Evolutionary conservation across 768 basidiomycete genomes (phyloP), one percentile per base, ranked within the genome.

Genomic region (Psilocybe azurescens): DNA sequence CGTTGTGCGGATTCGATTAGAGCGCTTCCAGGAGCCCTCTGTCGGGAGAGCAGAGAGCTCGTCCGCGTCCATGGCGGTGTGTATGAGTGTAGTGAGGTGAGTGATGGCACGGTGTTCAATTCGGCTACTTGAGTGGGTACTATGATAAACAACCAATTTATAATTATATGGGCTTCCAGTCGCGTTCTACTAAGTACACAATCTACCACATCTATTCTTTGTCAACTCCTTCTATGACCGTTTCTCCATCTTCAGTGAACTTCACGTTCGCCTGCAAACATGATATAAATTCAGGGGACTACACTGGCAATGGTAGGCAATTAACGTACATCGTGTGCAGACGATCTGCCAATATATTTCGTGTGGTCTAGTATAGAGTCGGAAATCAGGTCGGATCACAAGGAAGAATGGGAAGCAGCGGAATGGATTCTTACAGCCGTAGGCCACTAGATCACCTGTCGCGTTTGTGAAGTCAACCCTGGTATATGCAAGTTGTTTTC

Each of bases 291-390:
- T 38, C 20, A 29, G 24, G 32, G 10, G 41, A 14, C 50, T 52
- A 6, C 14, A 29, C n/a, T 30, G 28, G 6, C 24, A 24, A 24
- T n/a, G 49, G 20, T 20, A 49, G 52, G n/a, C 52, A 44, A n/a
- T 47, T 7, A 38, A 76, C 79, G 72, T 56, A 80, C 81, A 29
- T 73, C 69, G 65, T 82, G 77, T n/a, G 67, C 64, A 14, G 77
- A 81, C 7, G 90, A 91, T 71, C 84, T 91, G 13, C 91, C 92
- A 59, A 94, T 78, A 65, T 92, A 94, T 72, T 95, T 95, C 7
- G 93, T 95, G 68, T 94, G 93, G 62, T 89, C 93, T 94, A 61
- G 1, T 24, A 54, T 57, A 28, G 24, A 24, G 24, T 32, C 18
- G 20, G 14, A 32, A 50, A 50, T 30, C 28, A 57, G 58, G 20